Evolutionary conservation across 352 stramenopile genomes (phyloP).

Genomic region (Globisporangium sylvaticum): DNA sequence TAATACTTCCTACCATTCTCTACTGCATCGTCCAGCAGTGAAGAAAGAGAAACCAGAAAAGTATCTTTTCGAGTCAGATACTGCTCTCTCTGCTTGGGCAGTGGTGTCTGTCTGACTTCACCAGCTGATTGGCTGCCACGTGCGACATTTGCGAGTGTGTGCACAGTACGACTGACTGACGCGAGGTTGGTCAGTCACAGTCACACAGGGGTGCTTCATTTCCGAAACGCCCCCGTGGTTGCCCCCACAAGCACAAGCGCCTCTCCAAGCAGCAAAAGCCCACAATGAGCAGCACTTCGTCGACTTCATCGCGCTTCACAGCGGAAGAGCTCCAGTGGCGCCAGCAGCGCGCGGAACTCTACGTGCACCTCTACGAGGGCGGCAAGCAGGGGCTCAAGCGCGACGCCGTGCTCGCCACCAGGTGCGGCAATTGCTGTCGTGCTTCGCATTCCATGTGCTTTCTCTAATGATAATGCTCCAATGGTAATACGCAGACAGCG

Average conservation of each 20-base stretch:
- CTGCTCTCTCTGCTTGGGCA: neutral
- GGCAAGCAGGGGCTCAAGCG: slow-evolving; percentile 36
- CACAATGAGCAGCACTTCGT: neutral
- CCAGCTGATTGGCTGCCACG: no score
- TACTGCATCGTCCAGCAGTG: neutral
- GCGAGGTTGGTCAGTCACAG: no score
- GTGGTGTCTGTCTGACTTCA: neutral
- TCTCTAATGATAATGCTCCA: neutral
- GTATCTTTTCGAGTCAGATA: slow-evolving; percentile 2
- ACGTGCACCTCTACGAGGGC: slow-evolving; percentile 30
- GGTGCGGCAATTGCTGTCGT: slow-evolving; percentile 17
- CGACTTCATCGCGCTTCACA: slow-evolving; percentile 3
- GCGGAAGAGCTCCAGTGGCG: slow-evolving; percentile 39
- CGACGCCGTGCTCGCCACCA: slow-evolving; percentile 31
- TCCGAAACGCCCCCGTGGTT: neutral
- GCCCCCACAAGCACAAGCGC: neutral
- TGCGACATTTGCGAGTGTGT: neutral
- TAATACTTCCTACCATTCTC: neutral
- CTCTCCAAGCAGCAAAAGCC: neutral
- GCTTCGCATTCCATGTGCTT: neutral
- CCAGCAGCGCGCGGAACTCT: slow-evolving; percentile 34
- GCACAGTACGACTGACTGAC: neutral
- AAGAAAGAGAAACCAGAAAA: neutral
- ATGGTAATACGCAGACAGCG: slow-evolving; percentile 20
- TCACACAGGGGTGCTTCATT: neutral